Base-by-base conservation (phyloP, 2,329 filamentous ascomycete genomes). In the Nakataea oryzae region DNA sequence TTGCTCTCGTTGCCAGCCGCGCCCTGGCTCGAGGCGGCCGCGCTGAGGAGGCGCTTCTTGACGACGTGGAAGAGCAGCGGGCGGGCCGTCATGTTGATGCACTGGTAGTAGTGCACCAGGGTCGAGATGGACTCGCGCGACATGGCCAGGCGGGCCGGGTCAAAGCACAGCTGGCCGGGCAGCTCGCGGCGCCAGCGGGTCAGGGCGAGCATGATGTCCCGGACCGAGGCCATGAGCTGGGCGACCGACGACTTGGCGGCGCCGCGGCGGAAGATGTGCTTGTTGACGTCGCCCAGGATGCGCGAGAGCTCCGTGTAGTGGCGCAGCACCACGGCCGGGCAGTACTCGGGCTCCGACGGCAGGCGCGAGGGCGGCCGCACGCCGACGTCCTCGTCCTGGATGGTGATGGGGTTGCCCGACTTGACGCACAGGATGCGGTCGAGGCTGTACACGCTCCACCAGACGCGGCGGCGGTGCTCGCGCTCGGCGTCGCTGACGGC, bases 401-500 rank as follows among this genome's bases (percentile, higher is more conserved):
- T 81, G 0, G 81, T 79, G 34, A 83, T 74, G 1, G 81, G 81
- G 64, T 82, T 81, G 9, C 81, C 81, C 1, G 78, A 80, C 64
- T 83, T 84, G 63, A 81, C 78, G 3, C 77, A 79, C 1, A 83
- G 70, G 30, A 84, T 77, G 17, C 79, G 73, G 67, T 83, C 81
- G 50, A 84, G 71, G 65, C 79, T 82, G 67, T 84, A 84, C 1
- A 83, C 76, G 34, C 78, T 81, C 81, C 81, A 84, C 81, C 81
- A 84, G 4, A 81, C 74, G 9, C 80, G 75, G 9, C 81, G 75
- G 11, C 81, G 75, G 62, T 78, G 79, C 64, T 84, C 81, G 47
- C 76, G 73, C 13, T 74, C 74, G 1, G 70, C 70, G 21, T 60
- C 59, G 47, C n/a, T 34, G 32, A 60, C 28, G 50, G 58, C n/a